Evolutionary conservation across 805 yeast genomes (phyloP).

Genomic region (Candida cerambycidarum): DNA sequence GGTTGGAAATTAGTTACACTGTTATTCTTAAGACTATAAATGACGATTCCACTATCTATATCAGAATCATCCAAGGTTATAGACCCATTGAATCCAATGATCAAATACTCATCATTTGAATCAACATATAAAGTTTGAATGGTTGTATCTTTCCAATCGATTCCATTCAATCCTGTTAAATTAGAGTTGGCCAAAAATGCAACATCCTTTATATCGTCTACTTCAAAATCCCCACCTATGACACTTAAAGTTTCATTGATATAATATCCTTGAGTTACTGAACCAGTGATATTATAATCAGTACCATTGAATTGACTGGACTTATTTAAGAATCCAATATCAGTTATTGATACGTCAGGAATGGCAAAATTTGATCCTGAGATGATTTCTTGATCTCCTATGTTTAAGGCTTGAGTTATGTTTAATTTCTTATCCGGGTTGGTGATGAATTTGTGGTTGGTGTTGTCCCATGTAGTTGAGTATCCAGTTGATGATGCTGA

Average conservation of each 20-base stretch:
- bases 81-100: slow-evolving; percentile 48
- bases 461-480: slow-evolving; percentile 42
- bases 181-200: slow-evolving; percentile 27
- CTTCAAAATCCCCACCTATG: slow-evolving; percentile 58
- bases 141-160: slow-evolving; percentile 26
- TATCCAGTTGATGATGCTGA: slow-evolving; percentile 22
- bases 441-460: slow-evolving; percentile 35
- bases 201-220: slow-evolving; percentile 20
- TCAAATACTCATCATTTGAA: slow-evolving; percentile 31
- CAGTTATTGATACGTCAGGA: slow-evolving; percentile 29
- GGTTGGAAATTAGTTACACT: slow-evolving; percentile 50
- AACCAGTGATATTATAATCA: slow-evolving; percentile 6
- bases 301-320: slow-evolving; percentile 22
- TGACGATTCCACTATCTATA: slow-evolving; percentile 44
- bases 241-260: slow-evolving; percentile 51
- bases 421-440: slow-evolving; percentile 25
- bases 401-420: slow-evolving; percentile 25
- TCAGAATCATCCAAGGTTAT: slow-evolving; percentile 21
- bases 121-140: slow-evolving; percentile 38
- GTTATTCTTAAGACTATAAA: slow-evolving; percentile 48
- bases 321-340: slow-evolving; percentile 23
- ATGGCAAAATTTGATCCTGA: slow-evolving; percentile 34
- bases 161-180: slow-evolving; percentile 21
- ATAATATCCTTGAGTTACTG: slow-evolving; percentile 36
- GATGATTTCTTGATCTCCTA: slow-evolving; percentile 32